Percentiles rank a stretch among this genome's conserved stretches.
phyloP scores from a whole-genome alignment of 2,329 filamentous ascomycete species.

The Fusarium sublunatum region DNA sequence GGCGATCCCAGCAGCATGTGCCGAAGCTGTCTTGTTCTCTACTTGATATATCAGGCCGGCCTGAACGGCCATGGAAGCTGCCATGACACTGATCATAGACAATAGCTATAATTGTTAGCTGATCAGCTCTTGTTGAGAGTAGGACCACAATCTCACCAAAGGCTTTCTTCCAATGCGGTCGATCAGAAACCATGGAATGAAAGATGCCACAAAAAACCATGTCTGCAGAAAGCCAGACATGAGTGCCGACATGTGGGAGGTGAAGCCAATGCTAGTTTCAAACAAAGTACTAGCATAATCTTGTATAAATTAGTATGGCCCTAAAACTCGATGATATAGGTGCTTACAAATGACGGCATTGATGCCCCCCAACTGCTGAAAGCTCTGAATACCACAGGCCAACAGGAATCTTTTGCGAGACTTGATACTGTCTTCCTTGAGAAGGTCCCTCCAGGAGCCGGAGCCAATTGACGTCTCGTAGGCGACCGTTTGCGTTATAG shows the following conservation, averaged over 20 bases:
- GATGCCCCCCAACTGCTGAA: constrained; percentile 62
- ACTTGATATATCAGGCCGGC: constrained; percentile 56
- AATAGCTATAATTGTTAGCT: constrained; percentile 44
- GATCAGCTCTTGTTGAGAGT: no score
- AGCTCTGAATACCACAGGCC: constrained; percentile 47
- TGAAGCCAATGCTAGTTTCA: constrained; percentile 57
- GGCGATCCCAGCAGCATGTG: constrained; percentile 51
- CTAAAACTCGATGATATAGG: no score
- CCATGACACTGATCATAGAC: constrained; percentile 56
- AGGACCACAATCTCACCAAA: constrained; percentile 9
- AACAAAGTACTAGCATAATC: constrained; percentile 61
- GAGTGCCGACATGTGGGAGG: constrained; percentile 58
- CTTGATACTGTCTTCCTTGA: constrained; percentile 50
- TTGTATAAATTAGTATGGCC: background rate
- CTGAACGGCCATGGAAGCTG: constrained; percentile 55
- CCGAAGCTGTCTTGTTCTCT: constrained; percentile 49
- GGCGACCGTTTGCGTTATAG: constrained; percentile 50
- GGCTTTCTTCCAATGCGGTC: constrained; percentile 36
- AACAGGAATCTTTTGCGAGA: constrained; percentile 49
- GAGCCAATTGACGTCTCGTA: constrained; percentile 49
- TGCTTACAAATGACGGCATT: constrained; percentile 59
- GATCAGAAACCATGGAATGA: constrained; percentile 50
- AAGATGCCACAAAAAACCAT: constrained; percentile 55
- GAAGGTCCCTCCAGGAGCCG: constrained; percentile 47
- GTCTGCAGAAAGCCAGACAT: constrained; percentile 66